phyloP scores from a whole-genome alignment of 2,329 filamentous ascomycete genomes.

The Rhynchosporium agropyri region DNA sequence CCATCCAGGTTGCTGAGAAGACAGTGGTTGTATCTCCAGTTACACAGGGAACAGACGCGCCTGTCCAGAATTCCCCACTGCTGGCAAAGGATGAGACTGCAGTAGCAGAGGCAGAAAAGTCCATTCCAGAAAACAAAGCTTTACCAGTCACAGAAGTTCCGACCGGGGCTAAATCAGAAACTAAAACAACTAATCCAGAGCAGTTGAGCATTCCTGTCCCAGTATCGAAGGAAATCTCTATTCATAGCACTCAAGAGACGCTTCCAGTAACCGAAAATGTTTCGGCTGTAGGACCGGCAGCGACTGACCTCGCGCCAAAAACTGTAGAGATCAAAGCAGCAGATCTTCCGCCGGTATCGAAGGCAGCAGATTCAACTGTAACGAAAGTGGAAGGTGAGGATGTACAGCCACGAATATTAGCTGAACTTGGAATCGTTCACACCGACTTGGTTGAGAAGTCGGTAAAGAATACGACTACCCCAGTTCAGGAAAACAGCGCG shows the following conservation, averaged over 20 bases:
- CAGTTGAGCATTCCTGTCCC: not conserved
- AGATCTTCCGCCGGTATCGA: not conserved
- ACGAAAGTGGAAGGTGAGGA: no score
- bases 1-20: not conserved
- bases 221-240: not conserved
- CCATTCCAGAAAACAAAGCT: not conserved
- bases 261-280: not conserved
- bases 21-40: not conserved
- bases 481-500: not conserved
- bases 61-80: not conserved
- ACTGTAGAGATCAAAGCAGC: not conserved
- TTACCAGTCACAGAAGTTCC: not conserved
- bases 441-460: not conserved
- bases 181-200: not conserved
- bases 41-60: not conserved
- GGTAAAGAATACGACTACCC: not conserved
- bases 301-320: not conserved
- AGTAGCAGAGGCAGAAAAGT: not conserved
- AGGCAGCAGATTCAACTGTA: not conserved
- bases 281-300: not conserved
- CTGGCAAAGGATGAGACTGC: not conserved
- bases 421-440: constrained; percentile 4
- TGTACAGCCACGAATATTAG: not conserved
- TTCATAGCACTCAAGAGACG: not conserved
- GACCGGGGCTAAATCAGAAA: not conserved